phyloP scores from a whole-genome alignment of 1,284 basidiomycete genomes.

The Cutaneotrichosporon dermatis region DNA sequence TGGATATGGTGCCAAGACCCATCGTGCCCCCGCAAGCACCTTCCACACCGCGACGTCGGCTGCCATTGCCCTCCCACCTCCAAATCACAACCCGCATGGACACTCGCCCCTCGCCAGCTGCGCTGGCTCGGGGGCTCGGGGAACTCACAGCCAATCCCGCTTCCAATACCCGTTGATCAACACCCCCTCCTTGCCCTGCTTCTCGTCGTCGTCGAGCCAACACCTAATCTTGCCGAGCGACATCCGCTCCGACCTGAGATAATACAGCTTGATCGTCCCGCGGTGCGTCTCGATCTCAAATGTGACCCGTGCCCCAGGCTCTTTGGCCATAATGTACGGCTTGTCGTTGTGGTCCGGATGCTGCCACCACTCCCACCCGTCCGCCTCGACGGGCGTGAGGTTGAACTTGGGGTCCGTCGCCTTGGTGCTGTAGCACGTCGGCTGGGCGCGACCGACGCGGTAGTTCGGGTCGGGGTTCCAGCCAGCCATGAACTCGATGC shows the following conservation, averaged over 20 bases:
- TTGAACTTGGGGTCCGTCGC: conserved; percentile 32
- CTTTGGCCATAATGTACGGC: conserved; percentile 37
- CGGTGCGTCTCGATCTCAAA: conserved; percentile 41
- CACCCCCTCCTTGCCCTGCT: conserved; percentile 14
- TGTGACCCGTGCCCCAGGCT: conserved; percentile 34
- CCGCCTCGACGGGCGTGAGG: conserved; percentile 31
- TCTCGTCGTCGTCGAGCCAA: conserved; percentile 37
- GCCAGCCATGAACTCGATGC: conserved; percentile 35
- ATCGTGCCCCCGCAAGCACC: too few relatives aligned
- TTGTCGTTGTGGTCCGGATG: conserved; percentile 42
- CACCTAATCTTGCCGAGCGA: conserved; percentile 45
- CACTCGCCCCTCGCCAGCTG: too few relatives aligned
- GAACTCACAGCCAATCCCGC: conserved; percentile 2
- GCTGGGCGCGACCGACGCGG: conserved; percentile 29
- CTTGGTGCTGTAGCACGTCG: conserved; percentile 36
- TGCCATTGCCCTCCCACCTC: too few relatives aligned
- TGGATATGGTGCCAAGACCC: too few relatives aligned
- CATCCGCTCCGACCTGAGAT: conserved; percentile 37
- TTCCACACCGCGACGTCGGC: too few relatives aligned
- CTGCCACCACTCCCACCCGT: conserved; percentile 45
- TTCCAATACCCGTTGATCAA: conserved; percentile 39
- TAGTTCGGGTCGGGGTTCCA: conserved; percentile 36
- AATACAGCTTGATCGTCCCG: conserved; percentile 46
- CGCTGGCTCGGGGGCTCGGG: too few relatives aligned
- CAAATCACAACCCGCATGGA: too few relatives aligned